Conservation (phyloP, 768 basidiomycete genomes). For the Leccinum incarnatum region DNA sequence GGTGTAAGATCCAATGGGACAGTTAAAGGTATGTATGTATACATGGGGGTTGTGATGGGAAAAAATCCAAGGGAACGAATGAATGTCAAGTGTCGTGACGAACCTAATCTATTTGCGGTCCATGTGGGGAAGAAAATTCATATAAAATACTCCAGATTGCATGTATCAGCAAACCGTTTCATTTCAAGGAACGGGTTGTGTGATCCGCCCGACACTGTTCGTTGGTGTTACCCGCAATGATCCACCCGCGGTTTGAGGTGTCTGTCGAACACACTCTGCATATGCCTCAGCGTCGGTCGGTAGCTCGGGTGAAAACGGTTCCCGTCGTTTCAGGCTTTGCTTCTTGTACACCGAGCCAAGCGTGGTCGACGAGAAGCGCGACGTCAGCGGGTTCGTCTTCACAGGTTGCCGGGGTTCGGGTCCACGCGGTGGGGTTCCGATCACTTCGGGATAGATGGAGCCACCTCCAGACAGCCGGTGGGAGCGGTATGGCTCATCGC, state of each 20-base stretch:
- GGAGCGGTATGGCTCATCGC: constrained; percentile 24
- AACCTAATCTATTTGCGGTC: constrained; percentile 23
- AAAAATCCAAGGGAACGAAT: constrained; percentile 6
- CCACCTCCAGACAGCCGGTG: constrained; percentile 40
- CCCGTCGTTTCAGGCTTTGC: constrained; percentile 29
- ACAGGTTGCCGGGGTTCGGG: constrained; percentile 78
- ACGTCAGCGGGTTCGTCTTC: constrained; percentile 42
- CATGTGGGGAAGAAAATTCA: constrained; percentile 23
- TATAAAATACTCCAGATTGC: constrained; percentile 9
- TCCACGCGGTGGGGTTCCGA: constrained; percentile 55
- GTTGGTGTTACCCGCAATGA: constrained; percentile 42
- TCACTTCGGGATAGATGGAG: constrained; percentile 68
- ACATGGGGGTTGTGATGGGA: constrained; percentile 19
- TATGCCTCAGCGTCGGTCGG: constrained; percentile 62
- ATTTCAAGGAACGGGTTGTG: constrained; percentile 54
- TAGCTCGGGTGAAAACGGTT: constrained; percentile 26
- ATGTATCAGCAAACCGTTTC: constrained; percentile 17
- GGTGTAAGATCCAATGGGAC: background rate
- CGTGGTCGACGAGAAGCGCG: constrained; percentile 50
- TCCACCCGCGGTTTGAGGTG: constrained; percentile 31
- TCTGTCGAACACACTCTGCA: constrained; percentile 45
- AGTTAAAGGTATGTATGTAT: constrained; percentile 9
- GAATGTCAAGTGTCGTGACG: constrained; percentile 3
- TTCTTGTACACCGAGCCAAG: constrained; percentile 34
- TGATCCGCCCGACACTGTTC: constrained; percentile 41